Conservation (phyloP, 129 eudicot species). For the Arctium minus region DNA sequence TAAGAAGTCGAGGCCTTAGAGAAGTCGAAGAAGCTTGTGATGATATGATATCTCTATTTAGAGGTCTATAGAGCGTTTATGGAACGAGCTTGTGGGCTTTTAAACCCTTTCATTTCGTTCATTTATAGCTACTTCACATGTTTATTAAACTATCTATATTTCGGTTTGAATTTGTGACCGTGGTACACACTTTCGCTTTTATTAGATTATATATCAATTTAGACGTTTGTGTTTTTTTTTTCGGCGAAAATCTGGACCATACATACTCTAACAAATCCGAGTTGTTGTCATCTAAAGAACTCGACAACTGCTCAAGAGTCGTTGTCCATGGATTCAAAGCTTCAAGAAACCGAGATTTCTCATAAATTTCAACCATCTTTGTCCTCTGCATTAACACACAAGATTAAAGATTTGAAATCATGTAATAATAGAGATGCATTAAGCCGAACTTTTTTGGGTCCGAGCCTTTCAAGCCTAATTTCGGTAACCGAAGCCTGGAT, state of each 20-base stretch:
- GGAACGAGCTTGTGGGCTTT: constrained; percentile 10
- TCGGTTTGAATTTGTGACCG: background rate
- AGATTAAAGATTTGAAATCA: no score
- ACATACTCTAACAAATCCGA: background rate
- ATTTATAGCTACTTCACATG: background rate
- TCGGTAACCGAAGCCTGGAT: no score
- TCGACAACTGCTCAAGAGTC: no score
- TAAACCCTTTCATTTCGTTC: background rate
- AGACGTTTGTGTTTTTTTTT: no score
- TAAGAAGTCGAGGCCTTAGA: background rate
- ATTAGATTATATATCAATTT: background rate
- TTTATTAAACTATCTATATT: background rate
- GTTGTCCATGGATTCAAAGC: no score
- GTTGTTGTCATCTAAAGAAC: background rate
- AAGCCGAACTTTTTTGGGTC: no score
- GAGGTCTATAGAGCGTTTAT: background rate
- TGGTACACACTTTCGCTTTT: background rate
- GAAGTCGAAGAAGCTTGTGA: constrained; percentile 23
- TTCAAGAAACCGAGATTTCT: no score
- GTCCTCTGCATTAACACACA: no score
- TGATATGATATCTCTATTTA: constrained; percentile 10
- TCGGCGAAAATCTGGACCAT: no score
- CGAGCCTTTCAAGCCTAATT: no score
- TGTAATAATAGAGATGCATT: no score
- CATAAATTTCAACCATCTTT: no score